These are phyloP conservation scores for Paratinospora sagittata DNA, from an alignment of 164 flowering plant genomes.

Conservation along the genomic window DNA sequence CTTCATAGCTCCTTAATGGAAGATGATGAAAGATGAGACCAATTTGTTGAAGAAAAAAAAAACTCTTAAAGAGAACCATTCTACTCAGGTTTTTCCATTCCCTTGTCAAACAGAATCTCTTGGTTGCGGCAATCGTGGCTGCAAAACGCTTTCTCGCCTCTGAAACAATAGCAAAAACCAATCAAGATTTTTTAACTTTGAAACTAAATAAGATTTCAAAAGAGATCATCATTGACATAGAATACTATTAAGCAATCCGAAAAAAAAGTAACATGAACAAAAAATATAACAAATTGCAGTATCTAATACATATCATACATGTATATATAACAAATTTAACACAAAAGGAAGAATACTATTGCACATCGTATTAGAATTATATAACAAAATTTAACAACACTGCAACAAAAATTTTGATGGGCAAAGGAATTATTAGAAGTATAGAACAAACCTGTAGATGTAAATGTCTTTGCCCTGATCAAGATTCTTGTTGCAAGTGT, in stretches of 20 bases:
- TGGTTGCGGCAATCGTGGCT: constrained; percentile 67
- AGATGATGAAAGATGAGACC: background rate
- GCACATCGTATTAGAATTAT: background rate
- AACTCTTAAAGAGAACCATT: constrained; percentile 17
- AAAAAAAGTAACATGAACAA: too few relatives aligned
- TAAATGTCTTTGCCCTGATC: constrained; percentile 71
- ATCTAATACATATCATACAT: background rate
- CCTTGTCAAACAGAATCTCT: constrained; percentile 64
- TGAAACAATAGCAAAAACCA: constrained; percentile 17
- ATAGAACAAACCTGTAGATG: constrained; percentile 67
- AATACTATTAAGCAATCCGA: background rate
- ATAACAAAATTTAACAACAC: background rate
- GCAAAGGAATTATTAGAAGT: background rate
- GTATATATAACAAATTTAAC: background rate
- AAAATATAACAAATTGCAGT: background rate
- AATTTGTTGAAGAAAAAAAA: constrained; percentile 17
- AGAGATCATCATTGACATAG: background rate
- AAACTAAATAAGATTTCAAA: background rate
- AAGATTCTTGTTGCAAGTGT: constrained; percentile 64
- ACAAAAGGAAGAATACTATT: background rate
- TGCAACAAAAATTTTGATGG: background rate
- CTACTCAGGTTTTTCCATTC: constrained; percentile 30
- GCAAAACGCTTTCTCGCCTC: constrained; percentile 94
- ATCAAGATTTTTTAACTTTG: background rate
- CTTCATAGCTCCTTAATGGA: background rate